Percentiles rank a stretch among this genome's conserved stretches.
Evolutionary conservation across 176 grass and related monocot species (phyloP).

Genomic region (Eragrostis nindensis): DNA sequence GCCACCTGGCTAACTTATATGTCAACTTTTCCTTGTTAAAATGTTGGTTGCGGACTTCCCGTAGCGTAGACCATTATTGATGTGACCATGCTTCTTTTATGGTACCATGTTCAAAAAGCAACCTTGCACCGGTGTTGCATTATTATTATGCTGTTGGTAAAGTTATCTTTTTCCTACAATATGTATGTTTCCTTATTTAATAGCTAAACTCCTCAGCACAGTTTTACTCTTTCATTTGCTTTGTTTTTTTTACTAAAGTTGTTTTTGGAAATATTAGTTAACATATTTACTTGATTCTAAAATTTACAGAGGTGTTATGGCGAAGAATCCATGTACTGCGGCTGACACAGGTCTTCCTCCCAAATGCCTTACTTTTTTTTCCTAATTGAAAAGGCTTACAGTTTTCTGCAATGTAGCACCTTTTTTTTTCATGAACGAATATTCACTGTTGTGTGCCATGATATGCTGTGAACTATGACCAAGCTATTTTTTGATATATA

Average conservation of each 20-base stretch:
- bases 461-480: no score
- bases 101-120: neutral
- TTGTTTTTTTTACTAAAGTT: no score
- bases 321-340: slow-evolving; percentile 24
- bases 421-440: neutral
- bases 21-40: neutral
- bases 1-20: neutral
- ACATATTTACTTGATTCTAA: slow-evolving; percentile 33
- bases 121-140: neutral
- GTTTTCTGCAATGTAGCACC: slow-evolving; percentile 7
- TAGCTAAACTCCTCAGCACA: neutral
- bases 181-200: neutral
- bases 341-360: slow-evolving; percentile 37
- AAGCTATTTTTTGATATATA: neutral
- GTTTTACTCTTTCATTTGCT: slow-evolving; percentile 17
- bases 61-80: neutral
- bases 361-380: neutral
- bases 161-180: slow-evolving; percentile 3
- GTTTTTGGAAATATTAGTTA: slow-evolving; percentile 17
- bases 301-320: slow-evolving; percentile 49
- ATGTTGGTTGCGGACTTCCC: neutral
- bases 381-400: neutral
- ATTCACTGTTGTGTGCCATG: neutral
- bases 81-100: neutral
- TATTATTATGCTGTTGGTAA: neutral